Percentiles rank a stretch among this genome's conserved stretches.
Conservation (phyloP, 164 flowering plant species). For the Magnolia kwangsiensis region DNA sequence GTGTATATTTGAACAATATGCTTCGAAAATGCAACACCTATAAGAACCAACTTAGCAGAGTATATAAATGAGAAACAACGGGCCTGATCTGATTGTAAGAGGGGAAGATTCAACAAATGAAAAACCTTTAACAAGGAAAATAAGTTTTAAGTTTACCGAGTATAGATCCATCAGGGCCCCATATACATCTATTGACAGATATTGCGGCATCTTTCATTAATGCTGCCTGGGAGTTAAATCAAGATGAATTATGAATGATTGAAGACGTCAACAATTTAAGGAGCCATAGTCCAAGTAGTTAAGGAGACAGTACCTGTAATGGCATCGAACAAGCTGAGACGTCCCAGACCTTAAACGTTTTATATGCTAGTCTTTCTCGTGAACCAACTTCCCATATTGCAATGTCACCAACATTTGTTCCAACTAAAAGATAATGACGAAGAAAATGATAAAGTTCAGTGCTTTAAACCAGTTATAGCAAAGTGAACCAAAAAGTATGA, state of each 20-base stretch:
- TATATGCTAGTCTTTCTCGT: constrained; percentile 38
- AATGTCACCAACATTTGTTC: constrained; percentile 68
- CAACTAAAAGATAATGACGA: constrained; percentile 15
- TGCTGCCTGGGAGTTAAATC: constrained; percentile 27
- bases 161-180: constrained; percentile 52
- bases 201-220: constrained; percentile 39
- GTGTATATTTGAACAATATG: constrained; percentile 56
- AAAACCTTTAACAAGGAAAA: not conserved
- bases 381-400: constrained; percentile 63
- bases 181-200: constrained; percentile 44
- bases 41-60: constrained; percentile 3
- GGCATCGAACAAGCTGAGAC: constrained; percentile 35
- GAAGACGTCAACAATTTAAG: not conserved
- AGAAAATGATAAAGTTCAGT: not conserved
- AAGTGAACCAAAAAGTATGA: not conserved
- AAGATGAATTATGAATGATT: not conserved
- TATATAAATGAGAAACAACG: not conserved
- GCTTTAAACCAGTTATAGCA: not conserved
- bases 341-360: constrained; percentile 52
- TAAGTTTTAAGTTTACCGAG: constrained; percentile 26
- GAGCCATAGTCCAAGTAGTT: not conserved
- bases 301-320: constrained; percentile 34
- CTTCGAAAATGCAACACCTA: constrained; percentile 68
- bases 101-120: not conserved
- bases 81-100: not conserved